Conservation (phyloP, 768 basidiomycete species). For the Pisolithus tinctorius region DNA sequence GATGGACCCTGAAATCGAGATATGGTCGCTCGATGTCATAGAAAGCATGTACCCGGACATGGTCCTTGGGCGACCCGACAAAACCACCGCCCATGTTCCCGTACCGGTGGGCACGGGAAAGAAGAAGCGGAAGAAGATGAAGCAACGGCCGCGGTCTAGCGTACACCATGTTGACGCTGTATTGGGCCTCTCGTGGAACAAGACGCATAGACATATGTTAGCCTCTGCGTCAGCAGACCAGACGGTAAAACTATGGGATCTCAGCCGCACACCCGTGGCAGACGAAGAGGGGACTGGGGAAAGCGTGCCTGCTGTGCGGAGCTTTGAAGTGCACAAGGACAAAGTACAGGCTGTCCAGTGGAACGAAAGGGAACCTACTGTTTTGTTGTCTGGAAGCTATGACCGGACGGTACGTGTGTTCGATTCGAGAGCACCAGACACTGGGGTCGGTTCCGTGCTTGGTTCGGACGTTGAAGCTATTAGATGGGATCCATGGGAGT, state of each 20-base stretch:
- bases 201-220: constrained; percentile 78
- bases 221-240: constrained; percentile 90
- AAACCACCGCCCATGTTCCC: constrained; percentile 73
- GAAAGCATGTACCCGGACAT: constrained; percentile 92
- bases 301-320: constrained; percentile 60
- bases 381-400: constrained; percentile 88
- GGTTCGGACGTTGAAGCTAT: constrained; percentile 92
- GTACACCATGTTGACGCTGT: constrained; percentile 91
- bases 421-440: constrained; percentile 78
- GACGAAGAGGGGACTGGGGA: constrained; percentile 39
- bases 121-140: constrained; percentile 89
- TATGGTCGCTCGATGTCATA: constrained; percentile 92
- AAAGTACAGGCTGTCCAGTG: constrained; percentile 97
- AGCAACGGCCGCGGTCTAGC: constrained; percentile 51
- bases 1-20: constrained; percentile 96
- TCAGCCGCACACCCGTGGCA: constrained; percentile 58
- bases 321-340: constrained; percentile 82
- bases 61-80: constrained; percentile 85
- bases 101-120: constrained; percentile 86
- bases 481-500: constrained; percentile 95
- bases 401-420: constrained; percentile 94
- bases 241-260: constrained; percentile 97
- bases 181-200: constrained; percentile 91
- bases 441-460: constrained; percentile 77
- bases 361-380: constrained; percentile 84